Evolutionary conservation across 768 basidiomycete genomes (phyloP), one percentile per base, ranked within the genome.

Genomic region (Pulveroboletus sp.): DNA sequence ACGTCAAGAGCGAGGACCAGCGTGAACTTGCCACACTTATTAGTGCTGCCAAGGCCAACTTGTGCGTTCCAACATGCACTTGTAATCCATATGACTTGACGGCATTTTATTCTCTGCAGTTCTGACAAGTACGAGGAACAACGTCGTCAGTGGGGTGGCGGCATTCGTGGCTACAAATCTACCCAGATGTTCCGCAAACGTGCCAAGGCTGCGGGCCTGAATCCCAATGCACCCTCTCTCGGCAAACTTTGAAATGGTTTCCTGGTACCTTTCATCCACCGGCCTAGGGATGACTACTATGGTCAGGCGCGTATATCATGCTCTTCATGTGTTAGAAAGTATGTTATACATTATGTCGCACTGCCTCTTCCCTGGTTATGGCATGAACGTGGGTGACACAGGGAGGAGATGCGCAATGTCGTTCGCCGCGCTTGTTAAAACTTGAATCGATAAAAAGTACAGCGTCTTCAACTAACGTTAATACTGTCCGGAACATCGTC

Each of bases 31-130:
- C 92, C 38, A 97, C 88, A 57, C 79, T 98, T 63, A 79, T 97
- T 66, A 86, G 83, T 61, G 93, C 95, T 53, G 83, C 92, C 59
- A 97, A 97, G 79, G 90, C 92, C 55, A 99, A 97, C 80, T 98
- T 94, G 93, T 89, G 70, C 52, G 93, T 81, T 49, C 8, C 32
- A 35, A 15, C 8, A 15, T 11, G 2, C 6, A 26, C 18, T 26
- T 6, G 4, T 27, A 38, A 10, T 12, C 18, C 21, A 7, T 38
- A 33, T 12, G 18, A 28, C 41, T n/a, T 65, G 14, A 63, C 31
- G 15, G 6, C n/a, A 1, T 46, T 21, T 0, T 26, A 41, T 30
- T 28, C 46, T 1, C 4, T 10, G 0, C 54, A 90, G 88, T 80
- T 75, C 86, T 49, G 89, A 91, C 72, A 97, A 95, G 75, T 90